Conservation (phyloP, 352 stramenopile species). For the Phytopythium sindhum region DNA sequence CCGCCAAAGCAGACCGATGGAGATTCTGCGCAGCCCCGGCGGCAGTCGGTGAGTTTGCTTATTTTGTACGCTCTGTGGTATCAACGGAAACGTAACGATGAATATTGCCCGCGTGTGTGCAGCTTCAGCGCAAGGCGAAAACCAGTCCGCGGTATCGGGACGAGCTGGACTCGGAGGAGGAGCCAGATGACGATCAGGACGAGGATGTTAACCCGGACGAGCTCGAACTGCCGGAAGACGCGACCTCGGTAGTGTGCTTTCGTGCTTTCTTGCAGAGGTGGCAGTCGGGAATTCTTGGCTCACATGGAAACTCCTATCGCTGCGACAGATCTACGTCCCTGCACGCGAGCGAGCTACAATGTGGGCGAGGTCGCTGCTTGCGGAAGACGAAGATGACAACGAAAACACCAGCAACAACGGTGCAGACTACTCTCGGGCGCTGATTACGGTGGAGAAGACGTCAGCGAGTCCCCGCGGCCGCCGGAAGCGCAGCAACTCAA, state of each 20-base stretch:
- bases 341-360: constrained; percentile 67
- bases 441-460: constrained; percentile 33
- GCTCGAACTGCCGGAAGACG: constrained; percentile 3
- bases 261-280: not conserved
- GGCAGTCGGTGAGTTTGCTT: constrained; percentile 12
- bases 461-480: constrained; percentile 8
- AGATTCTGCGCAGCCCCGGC: constrained; percentile 9
- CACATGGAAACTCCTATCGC: not conserved
- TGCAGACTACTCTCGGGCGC: constrained; percentile 14
- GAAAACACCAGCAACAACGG: constrained; percentile 11
- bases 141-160: constrained; percentile 37
- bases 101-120: not conserved
- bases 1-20: constrained; percentile 3
- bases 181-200: constrained; percentile 9
- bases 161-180: constrained; percentile 44
- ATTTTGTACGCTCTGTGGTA: not conserved
- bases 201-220: constrained; percentile 5
- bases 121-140: constrained; percentile 49
- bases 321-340: constrained; percentile 52
- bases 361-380: constrained; percentile 65
- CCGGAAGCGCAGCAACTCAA: constrained; percentile 60
- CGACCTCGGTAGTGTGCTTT: not conserved
- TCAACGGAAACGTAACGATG: not conserved
- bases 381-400: constrained; percentile 26
- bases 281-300: not conserved